These are phyloP conservation scores for Myriosclerotinia curreyana DNA, from an alignment of 2,329 filamentous ascomycete species.

Conservation along the genomic window DNA sequence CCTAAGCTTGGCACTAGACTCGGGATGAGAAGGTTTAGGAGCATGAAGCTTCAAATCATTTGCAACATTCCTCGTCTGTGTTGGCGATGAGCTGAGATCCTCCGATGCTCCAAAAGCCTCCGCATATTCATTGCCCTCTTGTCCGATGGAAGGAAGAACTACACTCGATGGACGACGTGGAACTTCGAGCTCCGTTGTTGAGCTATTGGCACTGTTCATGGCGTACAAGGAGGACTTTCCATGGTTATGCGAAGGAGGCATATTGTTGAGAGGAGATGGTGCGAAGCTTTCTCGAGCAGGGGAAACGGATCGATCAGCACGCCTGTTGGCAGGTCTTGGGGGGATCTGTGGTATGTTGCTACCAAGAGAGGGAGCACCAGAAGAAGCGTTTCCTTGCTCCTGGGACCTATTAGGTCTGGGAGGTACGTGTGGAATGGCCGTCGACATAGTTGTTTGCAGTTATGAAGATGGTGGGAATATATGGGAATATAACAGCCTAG, in stretches of 20 bases:
- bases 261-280: slow-evolving; percentile 80
- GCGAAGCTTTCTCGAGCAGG: slow-evolving; percentile 76
- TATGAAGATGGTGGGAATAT: slow-evolving; percentile 10
- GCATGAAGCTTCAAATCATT: slow-evolving; percentile 84
- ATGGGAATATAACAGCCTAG: slow-evolving; percentile 18
- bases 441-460: slow-evolving; percentile 16
- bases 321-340: slow-evolving; percentile 67
- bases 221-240: slow-evolving; percentile 38
- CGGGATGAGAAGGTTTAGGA: slow-evolving; percentile 81
- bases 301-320: slow-evolving; percentile 70
- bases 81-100: slow-evolving; percentile 52
- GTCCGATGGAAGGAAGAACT: slow-evolving; percentile 75
- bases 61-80: slow-evolving; percentile 74
- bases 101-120: slow-evolving; percentile 51
- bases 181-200: slow-evolving; percentile 40
- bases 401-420: slow-evolving; percentile 59
- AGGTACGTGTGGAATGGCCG: slow-evolving; percentile 50
- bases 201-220: slow-evolving; percentile 42
- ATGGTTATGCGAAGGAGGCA: slow-evolving; percentile 47
- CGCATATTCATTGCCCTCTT: slow-evolving; percentile 88
- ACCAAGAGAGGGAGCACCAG: slow-evolving; percentile 38
- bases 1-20: slow-evolving; percentile 75
- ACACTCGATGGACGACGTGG: slow-evolving; percentile 70
- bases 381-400: slow-evolving; percentile 41
- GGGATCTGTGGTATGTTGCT: slow-evolving; percentile 68